These are phyloP conservation scores for Aspergillus novofumigatus DNA, from an alignment of 2,329 filamentous ascomycete genomes.

Conservation along the genomic window DNA sequence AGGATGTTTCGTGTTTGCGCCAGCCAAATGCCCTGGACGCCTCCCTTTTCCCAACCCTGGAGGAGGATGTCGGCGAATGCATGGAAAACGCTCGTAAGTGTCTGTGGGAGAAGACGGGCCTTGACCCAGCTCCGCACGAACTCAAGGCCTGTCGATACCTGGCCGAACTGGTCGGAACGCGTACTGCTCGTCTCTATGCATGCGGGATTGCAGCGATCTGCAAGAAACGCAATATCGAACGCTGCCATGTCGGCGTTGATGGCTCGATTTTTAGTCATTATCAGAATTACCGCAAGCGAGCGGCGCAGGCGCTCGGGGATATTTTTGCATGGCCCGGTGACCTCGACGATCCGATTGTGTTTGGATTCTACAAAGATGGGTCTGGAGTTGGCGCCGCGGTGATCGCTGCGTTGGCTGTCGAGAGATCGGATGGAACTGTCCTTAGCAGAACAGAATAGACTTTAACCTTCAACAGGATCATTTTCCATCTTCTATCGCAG, in stretches of 20 bases:
- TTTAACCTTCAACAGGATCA: neutral
- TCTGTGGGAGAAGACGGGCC: slow-evolving; percentile 60
- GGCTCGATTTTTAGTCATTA: slow-evolving; percentile 98
- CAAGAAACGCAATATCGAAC: slow-evolving; percentile 82
- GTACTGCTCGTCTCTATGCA: slow-evolving; percentile 83
- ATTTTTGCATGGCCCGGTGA: slow-evolving; percentile 84
- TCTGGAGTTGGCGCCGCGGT: slow-evolving; percentile 86
- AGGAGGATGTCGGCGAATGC: slow-evolving; percentile 90
- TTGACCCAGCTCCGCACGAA: slow-evolving; percentile 69
- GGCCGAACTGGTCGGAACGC: slow-evolving; percentile 89
- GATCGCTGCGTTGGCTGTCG: slow-evolving; percentile 62
- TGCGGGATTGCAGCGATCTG: slow-evolving; percentile 95
- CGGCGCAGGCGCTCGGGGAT: slow-evolving; percentile 78
- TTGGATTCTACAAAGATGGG: slow-evolving; percentile 82
- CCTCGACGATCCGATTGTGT: slow-evolving; percentile 73
- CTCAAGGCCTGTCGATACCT: slow-evolving; percentile 81
- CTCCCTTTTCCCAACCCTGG: slow-evolving; percentile 83
- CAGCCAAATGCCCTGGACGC: slow-evolving; percentile 82
- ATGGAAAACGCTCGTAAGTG: slow-evolving; percentile 80
- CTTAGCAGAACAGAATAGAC: neutral
- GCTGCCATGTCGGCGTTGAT: slow-evolving; percentile 88
- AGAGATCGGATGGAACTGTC: neutral
- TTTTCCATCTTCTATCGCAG: neutral
- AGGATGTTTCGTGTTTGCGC: slow-evolving; percentile 72
- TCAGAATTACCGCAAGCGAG: slow-evolving; percentile 88